Base-by-base conservation (phyloP, 2,329 filamentous ascomycete species). In the Immersiporthe knoxdaviesiana region DNA sequence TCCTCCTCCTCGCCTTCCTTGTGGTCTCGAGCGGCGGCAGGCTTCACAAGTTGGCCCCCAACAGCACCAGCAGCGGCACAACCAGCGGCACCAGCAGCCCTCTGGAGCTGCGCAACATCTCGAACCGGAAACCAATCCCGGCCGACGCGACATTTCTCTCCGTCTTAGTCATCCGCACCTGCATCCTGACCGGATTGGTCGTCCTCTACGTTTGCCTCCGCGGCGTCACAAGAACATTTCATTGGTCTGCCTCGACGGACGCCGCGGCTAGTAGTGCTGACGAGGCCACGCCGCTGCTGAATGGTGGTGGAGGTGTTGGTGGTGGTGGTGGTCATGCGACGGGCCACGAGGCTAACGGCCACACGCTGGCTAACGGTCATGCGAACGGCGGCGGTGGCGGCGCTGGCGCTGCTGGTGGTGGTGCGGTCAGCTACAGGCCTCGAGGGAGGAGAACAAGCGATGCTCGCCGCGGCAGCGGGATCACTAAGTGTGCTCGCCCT, bases 1-100 rank as follows among this genome's bases (percentile, higher is more conserved):
- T 90, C 63, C 88, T 98, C 50, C 84, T 96, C 70, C 85, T 86
- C 62, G 86, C 88, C 66, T 92, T 91, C 39, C 82, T 92, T 65
- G 81, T 88, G 59, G 83, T 94, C 68, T 91, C 96, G 75, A 89
- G 86, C 74, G 44, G 44, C 18, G 85, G 87, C 35, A 80, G 44
- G 58, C 67, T 69, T 47, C 30, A 67, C 47, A 52, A 69, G 27
- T 24, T 67, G 24, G 30, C 63, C 54, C 58, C 81, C 82, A 82
- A 86, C 79, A 69, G 73, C 74, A 39, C 7, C 37, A 12, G 37
- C 37, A 12, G 35, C 35, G 16, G 41, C 75, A 89, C 86, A 74
- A 18, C 14, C 39, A 16, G 39, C 39, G 85, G 87, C 35, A 80
- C 37, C 79, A 69, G 73, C 74, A 78, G 67, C 76, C 77, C 70